phyloP scores from a whole-genome alignment of 805 yeast species.

The Yarrowia hollandica region DNA sequence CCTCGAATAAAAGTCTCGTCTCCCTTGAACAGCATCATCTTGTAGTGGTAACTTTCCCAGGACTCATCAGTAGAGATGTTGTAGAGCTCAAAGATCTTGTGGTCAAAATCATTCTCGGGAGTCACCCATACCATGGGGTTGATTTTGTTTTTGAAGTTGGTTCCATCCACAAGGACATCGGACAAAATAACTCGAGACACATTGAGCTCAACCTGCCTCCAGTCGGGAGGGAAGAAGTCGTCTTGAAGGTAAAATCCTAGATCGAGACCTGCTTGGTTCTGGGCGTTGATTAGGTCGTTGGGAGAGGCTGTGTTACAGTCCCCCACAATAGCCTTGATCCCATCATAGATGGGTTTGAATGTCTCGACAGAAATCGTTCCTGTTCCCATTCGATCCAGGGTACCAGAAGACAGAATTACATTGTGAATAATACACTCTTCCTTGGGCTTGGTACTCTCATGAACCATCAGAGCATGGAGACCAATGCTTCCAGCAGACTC shows the following conservation, averaged over 20 bases:
- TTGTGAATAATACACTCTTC: not conserved
- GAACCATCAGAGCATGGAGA: conserved; percentile 12
- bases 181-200: not conserved
- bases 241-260: not conserved
- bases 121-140: not conserved
- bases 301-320: not conserved
- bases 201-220: not conserved
- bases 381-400: not conserved
- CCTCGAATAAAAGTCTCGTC: conserved; percentile 4
- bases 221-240: conserved; percentile 6
- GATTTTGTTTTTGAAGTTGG: conserved; percentile 14
- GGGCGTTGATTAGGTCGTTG: not conserved
- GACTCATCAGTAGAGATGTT: conserved; percentile 2
- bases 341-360: not conserved
- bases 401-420: conserved; percentile 1
- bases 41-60: conserved; percentile 7
- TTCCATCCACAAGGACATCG: conserved; percentile 1
- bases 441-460: conserved; percentile 14
- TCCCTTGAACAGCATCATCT: conserved; percentile 18
- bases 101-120: conserved; percentile 14
- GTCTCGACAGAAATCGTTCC: not conserved
- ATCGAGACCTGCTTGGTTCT: not conserved
- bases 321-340: not conserved
- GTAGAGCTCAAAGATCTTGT: conserved; percentile 3
- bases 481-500: conserved; percentile 47